These are phyloP conservation scores for Trichoderma harzianum DNA, from an alignment of 2,329 filamentous ascomycete genomes.

Conservation along the genomic window DNA sequence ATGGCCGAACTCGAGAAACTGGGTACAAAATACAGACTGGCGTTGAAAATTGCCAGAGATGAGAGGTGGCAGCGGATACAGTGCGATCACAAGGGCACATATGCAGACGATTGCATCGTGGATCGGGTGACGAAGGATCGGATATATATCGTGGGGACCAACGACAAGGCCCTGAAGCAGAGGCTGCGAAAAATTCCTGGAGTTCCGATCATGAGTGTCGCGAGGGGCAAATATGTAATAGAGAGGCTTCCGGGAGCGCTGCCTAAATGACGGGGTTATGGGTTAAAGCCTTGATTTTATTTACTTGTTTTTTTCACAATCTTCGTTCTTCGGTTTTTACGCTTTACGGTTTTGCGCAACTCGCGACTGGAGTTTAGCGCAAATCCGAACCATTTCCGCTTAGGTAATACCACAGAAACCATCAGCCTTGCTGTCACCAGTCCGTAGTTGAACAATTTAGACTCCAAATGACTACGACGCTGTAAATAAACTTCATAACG, in stretches of 20 bases:
- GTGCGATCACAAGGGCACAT: constrained; percentile 84
- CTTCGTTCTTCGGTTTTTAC: background rate
- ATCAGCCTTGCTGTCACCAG: background rate
- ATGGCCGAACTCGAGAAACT: constrained; percentile 88
- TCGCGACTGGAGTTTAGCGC: constrained; percentile 17
- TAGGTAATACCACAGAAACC: background rate
- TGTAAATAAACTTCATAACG: background rate
- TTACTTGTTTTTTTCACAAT: background rate
- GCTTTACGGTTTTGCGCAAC: background rate
- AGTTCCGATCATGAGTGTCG: constrained; percentile 75
- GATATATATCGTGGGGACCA: constrained; percentile 75
- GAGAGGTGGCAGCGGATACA: constrained; percentile 81
- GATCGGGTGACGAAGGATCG: constrained; percentile 70
- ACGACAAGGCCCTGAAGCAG: constrained; percentile 77
- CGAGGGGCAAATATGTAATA: constrained; percentile 88
- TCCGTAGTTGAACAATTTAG: background rate
- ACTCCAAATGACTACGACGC: background rate
- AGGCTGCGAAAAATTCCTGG: constrained; percentile 69
- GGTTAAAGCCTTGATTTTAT: background rate
- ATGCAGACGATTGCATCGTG: constrained; percentile 80
- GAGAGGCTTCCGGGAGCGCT: constrained; percentile 85
- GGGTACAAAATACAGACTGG: constrained; percentile 82
- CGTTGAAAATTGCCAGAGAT: constrained; percentile 80
- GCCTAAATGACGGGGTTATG: constrained; percentile 40
- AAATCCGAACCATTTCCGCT: constrained; percentile 10